Conservation (phyloP, 2,329 filamentous ascomycete species). For the Aspergillus sp. region DNA sequence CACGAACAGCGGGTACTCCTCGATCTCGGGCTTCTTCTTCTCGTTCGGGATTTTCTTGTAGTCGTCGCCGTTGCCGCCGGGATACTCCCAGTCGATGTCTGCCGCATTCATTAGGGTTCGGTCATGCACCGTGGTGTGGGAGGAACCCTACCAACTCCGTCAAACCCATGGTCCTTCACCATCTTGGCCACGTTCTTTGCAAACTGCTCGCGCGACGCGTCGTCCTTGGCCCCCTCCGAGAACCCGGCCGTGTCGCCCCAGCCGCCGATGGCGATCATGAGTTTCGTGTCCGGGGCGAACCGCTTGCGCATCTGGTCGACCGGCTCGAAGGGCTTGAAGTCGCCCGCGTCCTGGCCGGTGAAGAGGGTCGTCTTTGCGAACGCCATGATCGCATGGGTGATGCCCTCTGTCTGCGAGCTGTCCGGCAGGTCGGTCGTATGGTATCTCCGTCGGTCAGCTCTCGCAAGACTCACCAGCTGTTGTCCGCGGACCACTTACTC, state of each 20-base stretch:
- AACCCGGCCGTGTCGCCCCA: constrained; percentile 71
- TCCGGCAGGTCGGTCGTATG: constrained; percentile 39
- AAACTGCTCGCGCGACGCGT: constrained; percentile 56
- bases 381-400: constrained; percentile 57
- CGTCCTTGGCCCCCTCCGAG: constrained; percentile 53
- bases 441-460: constrained; percentile 32
- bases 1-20: constrained; percentile 62
- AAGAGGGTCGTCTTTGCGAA: constrained; percentile 55
- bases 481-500: constrained; percentile 33
- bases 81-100: constrained; percentile 68
- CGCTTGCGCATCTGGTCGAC: constrained; percentile 52
- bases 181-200: constrained; percentile 64
- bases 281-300: constrained; percentile 57
- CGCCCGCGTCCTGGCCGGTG: constrained; percentile 42
- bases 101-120: constrained; percentile 35
- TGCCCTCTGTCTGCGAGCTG: constrained; percentile 36
- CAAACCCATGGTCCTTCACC: constrained; percentile 61
- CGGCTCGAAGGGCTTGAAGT: constrained; percentile 55
- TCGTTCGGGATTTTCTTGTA: constrained; percentile 64
- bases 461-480: background rate
- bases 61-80: constrained; percentile 65
- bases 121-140: too few species aligned
- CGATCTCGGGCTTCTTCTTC: constrained; percentile 59
- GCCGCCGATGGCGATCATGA: constrained; percentile 71
- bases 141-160: constrained; percentile 66